A percentile compares a stretch with the other conserved stretches of the same genome.
Conservation (phyloP, 306 rosid genomes). For the Trifolium subterraneum region DNA sequence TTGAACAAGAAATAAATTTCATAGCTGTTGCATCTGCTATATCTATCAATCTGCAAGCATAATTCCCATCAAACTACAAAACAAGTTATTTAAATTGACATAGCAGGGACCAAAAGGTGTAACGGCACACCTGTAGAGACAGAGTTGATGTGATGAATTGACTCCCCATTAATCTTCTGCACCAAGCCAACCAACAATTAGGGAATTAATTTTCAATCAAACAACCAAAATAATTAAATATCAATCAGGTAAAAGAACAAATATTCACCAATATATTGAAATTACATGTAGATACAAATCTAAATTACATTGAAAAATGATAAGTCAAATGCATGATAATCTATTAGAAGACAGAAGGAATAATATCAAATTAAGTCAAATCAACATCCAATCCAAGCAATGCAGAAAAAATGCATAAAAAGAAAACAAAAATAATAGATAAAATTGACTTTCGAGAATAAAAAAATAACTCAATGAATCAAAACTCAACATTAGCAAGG, state of each 20-base stretch:
- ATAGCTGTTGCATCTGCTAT: not conserved
- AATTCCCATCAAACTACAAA: constrained; percentile 27
- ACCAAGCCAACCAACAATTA: constrained; percentile 29
- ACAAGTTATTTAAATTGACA: constrained; percentile 14
- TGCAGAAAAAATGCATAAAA: not conserved
- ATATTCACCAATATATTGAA: not conserved
- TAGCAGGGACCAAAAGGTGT: not conserved
- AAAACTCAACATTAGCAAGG: constrained; percentile 14
- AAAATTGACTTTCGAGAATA: not conserved
- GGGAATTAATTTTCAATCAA: constrained; percentile 24
- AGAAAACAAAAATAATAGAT: not conserved
- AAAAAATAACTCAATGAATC: constrained; percentile 17
- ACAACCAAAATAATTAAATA: constrained; percentile 23
- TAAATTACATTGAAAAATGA: constrained; percentile 20
- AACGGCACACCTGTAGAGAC: constrained; percentile 45
- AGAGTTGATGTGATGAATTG: constrained; percentile 35
- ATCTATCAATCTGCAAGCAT: constrained; percentile 1
- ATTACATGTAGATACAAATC: constrained; percentile 21
- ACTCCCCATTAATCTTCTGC: constrained; percentile 54
- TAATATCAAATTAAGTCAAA: not conserved
- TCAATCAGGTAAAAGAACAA: constrained; percentile 17
- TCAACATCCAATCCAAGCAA: constrained; percentile 23
- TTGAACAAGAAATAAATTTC: constrained; percentile 12
- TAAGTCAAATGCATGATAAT: not conserved
- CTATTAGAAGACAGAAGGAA: not conserved